Evolutionary conservation across 1,139 yeast species (phyloP), one percentile per base, ranked within the genome.

Genomic region (Saccharomyces hybrid): DNA sequence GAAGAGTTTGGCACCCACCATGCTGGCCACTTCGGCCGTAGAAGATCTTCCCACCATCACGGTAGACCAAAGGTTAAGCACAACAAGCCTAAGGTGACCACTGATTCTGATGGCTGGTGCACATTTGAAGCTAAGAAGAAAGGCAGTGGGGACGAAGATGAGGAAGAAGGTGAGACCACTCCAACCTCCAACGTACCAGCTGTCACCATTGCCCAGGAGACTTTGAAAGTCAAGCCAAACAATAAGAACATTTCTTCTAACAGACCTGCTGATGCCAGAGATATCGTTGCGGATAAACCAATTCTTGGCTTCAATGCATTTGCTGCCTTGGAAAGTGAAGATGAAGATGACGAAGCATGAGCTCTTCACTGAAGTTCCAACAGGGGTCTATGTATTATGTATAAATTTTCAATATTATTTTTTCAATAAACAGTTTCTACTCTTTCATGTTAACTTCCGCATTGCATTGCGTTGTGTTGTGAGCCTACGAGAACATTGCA

Each of bases 41-140:
- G 87, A 73, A 77, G 81, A 52, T 81, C 85, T 8, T 80, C 80
- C 61, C 76, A 80, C 47, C 76, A 73, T 46, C 74, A 73, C 57
- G 74, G 61, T 14, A 79, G 74, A 65, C 84, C 84, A 53, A 74
- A 76, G 64, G 76, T 82, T 65, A 77, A 82, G 66, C 83, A 81
- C 69, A 80, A 81, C 74, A 77, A 78, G 64, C 81, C 78, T 54
- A 84, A 80, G 60, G 70, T 68, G 29, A 64, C 67, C 28, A 69
- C 78, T 26, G 95, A 85, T 66, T 86, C 84, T 57, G 91, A 86
- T 59, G 95, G 95, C 46, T 86, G 93, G 93, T 86, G 86, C 55
- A 84, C 91, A 31, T 75, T 82, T 58, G 79, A 80, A 62, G 63
- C 58, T 20, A 59, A 58, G 48, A 61, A 76, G 61, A 83, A 77